These are phyloP conservation scores for Elasticomyces elasticus DNA, from an alignment of 495 filamentous ascomycete genomes.

Conservation along the genomic window DNA sequence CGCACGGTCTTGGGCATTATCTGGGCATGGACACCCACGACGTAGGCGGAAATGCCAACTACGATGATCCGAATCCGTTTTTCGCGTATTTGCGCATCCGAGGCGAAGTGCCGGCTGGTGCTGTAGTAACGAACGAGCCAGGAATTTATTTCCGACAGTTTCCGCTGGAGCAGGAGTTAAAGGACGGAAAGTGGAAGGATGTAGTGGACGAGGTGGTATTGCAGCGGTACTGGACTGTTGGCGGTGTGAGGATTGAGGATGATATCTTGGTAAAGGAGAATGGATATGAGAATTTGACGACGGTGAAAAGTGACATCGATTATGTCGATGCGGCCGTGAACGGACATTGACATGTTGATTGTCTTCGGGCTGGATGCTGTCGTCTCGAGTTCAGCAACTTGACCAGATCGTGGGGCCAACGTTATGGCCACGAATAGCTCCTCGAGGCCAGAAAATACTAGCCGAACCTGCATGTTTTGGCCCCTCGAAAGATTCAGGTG, in stretches of 20 bases:
- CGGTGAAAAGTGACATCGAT: slow-evolving; percentile 58
- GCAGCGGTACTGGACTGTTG: slow-evolving; percentile 79
- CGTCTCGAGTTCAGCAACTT: no score
- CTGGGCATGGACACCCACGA: slow-evolving; percentile 95
- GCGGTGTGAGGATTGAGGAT: slow-evolving; percentile 70
- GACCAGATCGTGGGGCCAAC: no score
- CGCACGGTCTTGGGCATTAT: slow-evolving; percentile 86
- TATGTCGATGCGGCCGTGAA: slow-evolving; percentile 47
- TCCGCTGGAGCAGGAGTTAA: slow-evolving; percentile 75
- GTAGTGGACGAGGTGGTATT: slow-evolving; percentile 67
- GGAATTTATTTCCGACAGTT: slow-evolving; percentile 92
- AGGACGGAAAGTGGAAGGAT: slow-evolving; percentile 55
- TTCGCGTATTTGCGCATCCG: slow-evolving; percentile 80
- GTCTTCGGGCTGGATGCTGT: no score
- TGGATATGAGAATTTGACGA: slow-evolving; percentile 73
- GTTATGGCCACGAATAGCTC: no score
- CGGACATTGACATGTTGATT: neutral
- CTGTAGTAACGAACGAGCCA: slow-evolving; percentile 84
- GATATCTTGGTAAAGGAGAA: slow-evolving; percentile 69
- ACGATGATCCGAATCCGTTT: slow-evolving; percentile 71
- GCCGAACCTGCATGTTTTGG: no score
- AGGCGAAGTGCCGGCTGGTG: slow-evolving; percentile 59
- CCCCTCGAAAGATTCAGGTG: no score
- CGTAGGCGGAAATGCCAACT: slow-evolving; percentile 77
- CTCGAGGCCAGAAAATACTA: no score